Percentiles rank a stretch among this genome's conserved stretches.
Conservation (phyloP, 805 yeast species). For the Candida verbasci region DNA sequence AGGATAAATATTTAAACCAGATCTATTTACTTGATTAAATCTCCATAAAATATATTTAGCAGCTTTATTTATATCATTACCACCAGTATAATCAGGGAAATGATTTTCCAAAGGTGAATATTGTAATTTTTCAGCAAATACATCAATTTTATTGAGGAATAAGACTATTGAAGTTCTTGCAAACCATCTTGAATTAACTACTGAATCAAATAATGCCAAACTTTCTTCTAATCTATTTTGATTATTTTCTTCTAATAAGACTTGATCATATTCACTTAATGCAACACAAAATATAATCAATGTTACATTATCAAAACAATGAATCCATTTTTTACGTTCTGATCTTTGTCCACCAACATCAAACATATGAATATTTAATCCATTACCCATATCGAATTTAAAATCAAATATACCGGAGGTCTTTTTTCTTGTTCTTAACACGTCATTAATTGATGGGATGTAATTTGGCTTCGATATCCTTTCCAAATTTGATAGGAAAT, state of each 20-base stretch:
- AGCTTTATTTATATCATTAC: constrained; percentile 83
- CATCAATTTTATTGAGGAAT: constrained; percentile 85
- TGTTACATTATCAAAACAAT: constrained; percentile 91
- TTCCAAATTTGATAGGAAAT: constrained; percentile 64
- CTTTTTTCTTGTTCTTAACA: constrained; percentile 82
- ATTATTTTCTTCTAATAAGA: constrained; percentile 67
- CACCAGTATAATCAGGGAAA: constrained; percentile 90
- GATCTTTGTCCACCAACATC: constrained; percentile 97
- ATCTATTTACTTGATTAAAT: constrained; percentile 77
- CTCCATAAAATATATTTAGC: constrained; percentile 90
- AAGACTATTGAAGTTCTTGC: constrained; percentile 79
- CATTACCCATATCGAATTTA: constrained; percentile 64
- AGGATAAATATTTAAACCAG: constrained; percentile 78
- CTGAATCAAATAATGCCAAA: constrained; percentile 79
- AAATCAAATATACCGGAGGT: constrained; percentile 91
- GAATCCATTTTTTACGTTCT: constrained; percentile 96
- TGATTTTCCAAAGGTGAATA: constrained; percentile 75
- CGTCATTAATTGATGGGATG: constrained; percentile 71
- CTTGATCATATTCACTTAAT: constrained; percentile 86
- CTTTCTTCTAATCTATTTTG: constrained; percentile 80
- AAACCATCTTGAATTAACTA: constrained; percentile 91
- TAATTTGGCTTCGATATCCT: constrained; percentile 59
- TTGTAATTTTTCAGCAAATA: constrained; percentile 80
- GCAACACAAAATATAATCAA: constrained; percentile 89
- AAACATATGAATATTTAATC: constrained; percentile 41